Evolutionary conservation across 179 eudicot species (phyloP).

Genomic region (Silene noctiflora): DNA sequence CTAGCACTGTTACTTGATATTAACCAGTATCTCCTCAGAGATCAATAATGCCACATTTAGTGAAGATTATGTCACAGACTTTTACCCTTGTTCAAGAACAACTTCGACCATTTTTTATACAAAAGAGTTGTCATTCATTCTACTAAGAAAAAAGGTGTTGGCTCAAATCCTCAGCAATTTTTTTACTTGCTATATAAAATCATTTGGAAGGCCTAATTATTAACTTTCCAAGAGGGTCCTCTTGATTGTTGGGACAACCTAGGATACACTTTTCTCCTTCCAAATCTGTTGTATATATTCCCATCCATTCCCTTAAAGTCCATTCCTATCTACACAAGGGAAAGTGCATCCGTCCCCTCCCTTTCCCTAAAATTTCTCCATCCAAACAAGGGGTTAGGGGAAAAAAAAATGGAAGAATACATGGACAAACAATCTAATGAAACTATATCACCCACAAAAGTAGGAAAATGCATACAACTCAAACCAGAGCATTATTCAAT

Average conservation of each 20-base stretch:
- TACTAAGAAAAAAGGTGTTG: not conserved
- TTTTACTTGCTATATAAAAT: no score
- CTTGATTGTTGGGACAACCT: not conserved
- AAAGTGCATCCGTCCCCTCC: no score
- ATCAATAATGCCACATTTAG: no score
- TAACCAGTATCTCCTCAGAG: not conserved
- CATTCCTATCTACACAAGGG: no score
- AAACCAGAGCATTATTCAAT: not conserved
- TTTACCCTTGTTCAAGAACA: no score
- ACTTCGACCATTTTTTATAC: no score
- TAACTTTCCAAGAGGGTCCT: not conserved
- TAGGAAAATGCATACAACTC: not conserved
- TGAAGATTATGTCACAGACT: no score
- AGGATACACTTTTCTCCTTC: not conserved
- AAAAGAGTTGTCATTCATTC: not conserved
- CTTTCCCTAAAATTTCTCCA: no score
- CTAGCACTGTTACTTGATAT: not conserved
- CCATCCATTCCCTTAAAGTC: no score
- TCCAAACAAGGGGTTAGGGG: no score
- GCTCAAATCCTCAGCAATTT: not conserved
- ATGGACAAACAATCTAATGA: not conserved
- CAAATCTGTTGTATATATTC: not conserved
- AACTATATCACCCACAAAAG: not conserved
- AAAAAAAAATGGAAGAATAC: not conserved
- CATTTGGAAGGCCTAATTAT: not conserved